Evolutionary conservation across 345 rosid species (phyloP).

Genomic region (Populus simonii): DNA sequence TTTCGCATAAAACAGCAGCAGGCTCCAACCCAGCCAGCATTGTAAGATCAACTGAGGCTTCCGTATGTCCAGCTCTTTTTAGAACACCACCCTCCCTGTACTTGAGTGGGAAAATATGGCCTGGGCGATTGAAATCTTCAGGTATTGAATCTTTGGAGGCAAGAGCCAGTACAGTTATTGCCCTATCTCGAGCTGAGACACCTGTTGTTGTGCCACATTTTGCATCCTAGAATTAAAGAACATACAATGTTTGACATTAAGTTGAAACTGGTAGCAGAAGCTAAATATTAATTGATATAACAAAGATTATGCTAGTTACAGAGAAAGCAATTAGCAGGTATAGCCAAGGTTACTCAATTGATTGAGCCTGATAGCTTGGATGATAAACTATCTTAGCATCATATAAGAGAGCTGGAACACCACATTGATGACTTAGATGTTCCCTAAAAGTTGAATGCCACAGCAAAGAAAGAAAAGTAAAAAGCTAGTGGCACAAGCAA

Average conservation of each 20-base stretch:
- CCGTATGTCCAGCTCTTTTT: slow-evolving; percentile 36
- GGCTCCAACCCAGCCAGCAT: slow-evolving; percentile 30
- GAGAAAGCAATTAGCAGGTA: background rate
- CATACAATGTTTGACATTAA: background rate
- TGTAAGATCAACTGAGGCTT: slow-evolving; percentile 34
- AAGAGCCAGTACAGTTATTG: slow-evolving; percentile 25
- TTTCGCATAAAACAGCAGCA: slow-evolving; percentile 33
- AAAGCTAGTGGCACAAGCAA: background rate
- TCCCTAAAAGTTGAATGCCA: background rate
- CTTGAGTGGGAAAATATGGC: slow-evolving; percentile 32
- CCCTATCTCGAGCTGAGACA: slow-evolving; percentile 33
- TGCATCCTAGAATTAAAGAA: slow-evolving; percentile 22
- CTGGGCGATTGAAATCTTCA: slow-evolving; percentile 33
- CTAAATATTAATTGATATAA: background rate
- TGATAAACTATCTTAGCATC: background rate
- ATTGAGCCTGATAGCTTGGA: background rate
- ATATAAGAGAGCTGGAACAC: background rate
- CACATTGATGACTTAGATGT: background rate
- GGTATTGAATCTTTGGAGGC: slow-evolving; percentile 28
- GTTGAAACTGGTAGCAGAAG: background rate
- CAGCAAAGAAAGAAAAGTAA: background rate
- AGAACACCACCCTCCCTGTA: slow-evolving; percentile 34
- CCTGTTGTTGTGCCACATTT: slow-evolving; percentile 32
- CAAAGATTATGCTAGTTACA: background rate
- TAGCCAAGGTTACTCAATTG: background rate